A percentile compares a stretch with the other conserved stretches of the same genome.
These are phyloP conservation scores for Syzygium jambos DNA, from an alignment of 345 rosid genomes.

Conservation along the genomic window DNA sequence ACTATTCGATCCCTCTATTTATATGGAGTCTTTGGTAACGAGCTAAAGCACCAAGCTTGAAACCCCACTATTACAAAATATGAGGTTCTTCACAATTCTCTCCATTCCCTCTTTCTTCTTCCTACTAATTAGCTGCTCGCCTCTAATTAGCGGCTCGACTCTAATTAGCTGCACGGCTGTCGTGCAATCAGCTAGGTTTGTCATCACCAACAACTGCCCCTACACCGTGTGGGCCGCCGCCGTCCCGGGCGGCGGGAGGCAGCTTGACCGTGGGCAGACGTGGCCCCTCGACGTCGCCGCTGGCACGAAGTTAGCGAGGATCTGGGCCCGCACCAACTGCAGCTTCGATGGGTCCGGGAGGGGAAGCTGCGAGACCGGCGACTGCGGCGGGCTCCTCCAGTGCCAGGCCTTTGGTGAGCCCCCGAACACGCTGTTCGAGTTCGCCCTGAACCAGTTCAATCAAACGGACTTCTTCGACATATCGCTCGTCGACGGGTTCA, in stretches of 20 bases:
- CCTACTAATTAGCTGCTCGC: background rate
- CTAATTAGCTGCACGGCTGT: background rate
- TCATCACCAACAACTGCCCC: constrained; percentile 10
- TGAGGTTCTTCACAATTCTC: background rate
- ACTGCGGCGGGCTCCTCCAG: constrained; percentile 11
- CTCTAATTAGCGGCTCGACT: background rate
- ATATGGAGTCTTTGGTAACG: background rate
- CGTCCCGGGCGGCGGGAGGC: constrained; percentile 17
- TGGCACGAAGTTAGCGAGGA: constrained; percentile 1
- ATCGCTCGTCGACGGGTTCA: constrained; percentile 21
- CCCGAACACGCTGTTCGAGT: constrained; percentile 23
- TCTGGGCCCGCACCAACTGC: constrained; percentile 27
- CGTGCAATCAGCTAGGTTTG: constrained; percentile 5
- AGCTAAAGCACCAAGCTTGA: background rate
- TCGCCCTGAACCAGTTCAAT: constrained; percentile 16
- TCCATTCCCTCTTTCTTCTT: background rate
- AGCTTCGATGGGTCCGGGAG: constrained; percentile 13
- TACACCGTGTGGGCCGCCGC: constrained; percentile 24
- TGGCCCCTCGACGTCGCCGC: constrained; percentile 9
- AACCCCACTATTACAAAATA: background rate
- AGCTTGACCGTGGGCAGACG: constrained; percentile 8
- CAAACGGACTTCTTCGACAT: constrained; percentile 24
- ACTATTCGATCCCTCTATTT: background rate
- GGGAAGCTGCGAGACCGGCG: constrained; percentile 23
- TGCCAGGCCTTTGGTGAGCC: constrained; percentile 15